Evolutionary conservation across 257 asterid genomes (phyloP).

Genomic region (Nicotiana sylvestris): DNA sequence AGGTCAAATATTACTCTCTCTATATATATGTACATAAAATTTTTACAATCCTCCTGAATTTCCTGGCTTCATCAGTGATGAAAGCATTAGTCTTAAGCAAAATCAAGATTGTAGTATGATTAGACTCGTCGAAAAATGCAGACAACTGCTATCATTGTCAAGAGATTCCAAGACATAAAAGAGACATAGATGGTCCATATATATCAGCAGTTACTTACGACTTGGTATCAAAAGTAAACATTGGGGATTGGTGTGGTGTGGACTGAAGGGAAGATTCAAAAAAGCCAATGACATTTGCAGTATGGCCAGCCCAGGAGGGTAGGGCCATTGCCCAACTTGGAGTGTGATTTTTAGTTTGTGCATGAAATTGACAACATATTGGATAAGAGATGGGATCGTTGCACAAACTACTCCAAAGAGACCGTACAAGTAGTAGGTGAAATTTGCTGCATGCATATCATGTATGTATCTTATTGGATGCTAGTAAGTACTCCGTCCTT

Average conservation of each 20-base stretch:
- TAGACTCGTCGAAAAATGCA: neutral
- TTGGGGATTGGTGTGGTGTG: neutral
- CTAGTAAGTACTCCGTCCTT: neutral
- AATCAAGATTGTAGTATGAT: too few species aligned
- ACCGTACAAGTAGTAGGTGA: neutral
- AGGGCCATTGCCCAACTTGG: neutral
- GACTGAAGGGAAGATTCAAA: neutral
- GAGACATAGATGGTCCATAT: neutral
- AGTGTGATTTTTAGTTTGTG: neutral
- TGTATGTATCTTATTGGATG: neutral
- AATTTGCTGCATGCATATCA: neutral
- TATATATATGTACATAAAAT: rapidly evolving
- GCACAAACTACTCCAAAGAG: neutral
- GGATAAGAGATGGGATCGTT: neutral
- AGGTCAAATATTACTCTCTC: too few species aligned
- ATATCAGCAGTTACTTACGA: neutral
- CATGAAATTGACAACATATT: neutral
- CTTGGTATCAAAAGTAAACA: neutral
- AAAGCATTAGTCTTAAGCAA: neutral
- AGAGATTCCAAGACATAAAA: neutral
- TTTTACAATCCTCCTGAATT: too few species aligned
- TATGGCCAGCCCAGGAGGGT: neutral
- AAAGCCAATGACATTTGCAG: neutral
- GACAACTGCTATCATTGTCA: neutral
- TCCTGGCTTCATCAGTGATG: too few species aligned